Percentiles rank a stretch among this genome's conserved stretches.
Evolutionary conservation across 257 asterid genomes (phyloP).

Genomic region (Prunella vulgaris): DNA sequence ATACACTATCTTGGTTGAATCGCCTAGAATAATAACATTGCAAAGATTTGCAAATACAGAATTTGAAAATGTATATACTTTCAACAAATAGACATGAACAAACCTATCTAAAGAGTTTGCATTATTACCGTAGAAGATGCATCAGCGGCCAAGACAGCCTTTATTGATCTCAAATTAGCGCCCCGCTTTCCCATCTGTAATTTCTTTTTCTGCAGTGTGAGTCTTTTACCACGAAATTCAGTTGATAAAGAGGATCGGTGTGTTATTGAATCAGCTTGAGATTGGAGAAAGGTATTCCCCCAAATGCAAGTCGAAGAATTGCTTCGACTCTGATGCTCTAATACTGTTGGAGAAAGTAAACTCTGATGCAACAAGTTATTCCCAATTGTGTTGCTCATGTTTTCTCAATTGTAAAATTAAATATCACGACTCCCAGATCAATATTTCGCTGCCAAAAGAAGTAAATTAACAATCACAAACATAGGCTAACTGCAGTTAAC

Average conservation of each 20-base stretch:
- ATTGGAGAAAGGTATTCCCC: constrained; percentile 59
- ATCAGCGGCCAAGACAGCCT: constrained; percentile 64
- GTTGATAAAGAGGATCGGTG: constrained; percentile 57
- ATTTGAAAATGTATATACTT: not conserved
- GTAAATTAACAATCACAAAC: not conserved
- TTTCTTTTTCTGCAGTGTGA: constrained; percentile 34
- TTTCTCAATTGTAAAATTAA: constrained; percentile 28
- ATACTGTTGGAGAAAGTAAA: constrained; percentile 49
- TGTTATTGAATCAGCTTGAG: constrained; percentile 56
- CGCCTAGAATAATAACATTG: not conserved
- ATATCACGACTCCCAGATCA: constrained; percentile 20
- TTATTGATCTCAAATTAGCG: constrained; percentile 35
- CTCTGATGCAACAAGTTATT: constrained; percentile 75
- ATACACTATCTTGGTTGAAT: constrained; percentile 5
- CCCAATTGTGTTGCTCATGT: constrained; percentile 74
- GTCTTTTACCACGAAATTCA: constrained; percentile 47
- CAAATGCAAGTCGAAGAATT: constrained; percentile 50
- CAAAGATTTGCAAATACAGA: not conserved
- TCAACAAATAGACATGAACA: not conserved
- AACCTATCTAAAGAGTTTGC: not conserved
- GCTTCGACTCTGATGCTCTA: constrained; percentile 60
- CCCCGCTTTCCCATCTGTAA: constrained; percentile 53
- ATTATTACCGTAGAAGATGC: constrained; percentile 53
- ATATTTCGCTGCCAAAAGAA: constrained; percentile 15
- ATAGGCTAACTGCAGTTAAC: not conserved